Base-by-base conservation (phyloP, 2,329 filamentous ascomycete genomes). In the Colletotrichum horii region DNA sequence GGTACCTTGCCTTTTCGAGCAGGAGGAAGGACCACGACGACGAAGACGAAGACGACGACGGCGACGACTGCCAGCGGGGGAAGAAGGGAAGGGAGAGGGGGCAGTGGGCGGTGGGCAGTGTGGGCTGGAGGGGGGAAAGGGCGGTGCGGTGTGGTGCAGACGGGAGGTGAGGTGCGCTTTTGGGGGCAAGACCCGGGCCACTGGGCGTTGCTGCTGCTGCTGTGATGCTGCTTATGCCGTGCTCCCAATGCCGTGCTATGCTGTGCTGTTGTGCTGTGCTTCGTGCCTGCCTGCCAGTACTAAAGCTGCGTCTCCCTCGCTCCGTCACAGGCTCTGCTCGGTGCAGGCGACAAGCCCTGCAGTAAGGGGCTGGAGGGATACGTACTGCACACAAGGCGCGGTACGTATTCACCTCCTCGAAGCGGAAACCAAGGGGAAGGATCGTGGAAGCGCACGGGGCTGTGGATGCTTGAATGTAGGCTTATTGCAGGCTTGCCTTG, bases 401-500 rank as follows among this genome's bases (percentile, higher is more conserved):
- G 68, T 36, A 52, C 38, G 28, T 55, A 36, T 9, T 14, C 30
- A 30, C 4, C 11, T 30, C 16, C 64, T 48, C 26, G n/a, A 72
- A 61, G 48, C 34, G 70, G 70, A 72, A 68, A 66, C 55, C 64
- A 43, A 72, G 70, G 70, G 70, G 70, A 69, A 73, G 34, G 12
- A 62, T 55, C 30, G 65, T 69, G 36, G 70, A 73, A 71, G 48
- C 11, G n/a, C 30, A 58, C 43, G 43, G 55, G 55, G 55, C 55
- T 26, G 24, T 52, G n/a, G 43, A 52, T 52, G 43, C n/a, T 52
- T 22, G n/a, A 52, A 28, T 9, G 55, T 30, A 28, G 55, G 24
- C 26, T 58, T 58, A 30, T 58, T 58, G 55, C 24, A 30, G 52
- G 22, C 52, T 28, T 48, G 19, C 38, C 38, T 48, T 48, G 38